phyloP scores from a whole-genome alignment of 768 basidiomycete species.

The Leccinum olivaceopallidum region DNA sequence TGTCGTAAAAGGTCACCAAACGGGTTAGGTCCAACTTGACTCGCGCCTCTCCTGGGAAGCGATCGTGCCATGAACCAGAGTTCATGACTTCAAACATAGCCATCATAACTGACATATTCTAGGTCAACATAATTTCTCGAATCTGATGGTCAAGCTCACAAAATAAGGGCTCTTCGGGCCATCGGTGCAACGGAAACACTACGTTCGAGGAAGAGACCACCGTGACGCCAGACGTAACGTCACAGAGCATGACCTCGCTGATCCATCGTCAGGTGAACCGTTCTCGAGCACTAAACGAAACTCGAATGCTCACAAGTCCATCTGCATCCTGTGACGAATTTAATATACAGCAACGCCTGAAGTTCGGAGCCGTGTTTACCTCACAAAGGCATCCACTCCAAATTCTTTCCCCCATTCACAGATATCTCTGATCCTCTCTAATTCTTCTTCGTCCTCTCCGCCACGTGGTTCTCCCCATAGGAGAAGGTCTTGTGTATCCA shows the following conservation, averaged over 20 bases:
- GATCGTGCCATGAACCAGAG: slow-evolving; percentile 28
- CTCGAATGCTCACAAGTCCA: slow-evolving; percentile 44
- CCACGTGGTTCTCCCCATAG: slow-evolving; percentile 29
- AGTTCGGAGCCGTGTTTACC: slow-evolving; percentile 21
- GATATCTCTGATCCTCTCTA: slow-evolving; percentile 27
- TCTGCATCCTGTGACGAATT: slow-evolving; percentile 43
- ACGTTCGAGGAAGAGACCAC: slow-evolving; percentile 42
- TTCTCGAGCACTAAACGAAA: not conserved
- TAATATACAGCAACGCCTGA: slow-evolving; percentile 11
- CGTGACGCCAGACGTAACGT: slow-evolving; percentile 29
- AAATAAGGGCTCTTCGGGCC: not conserved
- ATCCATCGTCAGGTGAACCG: not conserved
- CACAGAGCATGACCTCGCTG: slow-evolving; percentile 49
- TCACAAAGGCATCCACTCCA: slow-evolving; percentile 38
- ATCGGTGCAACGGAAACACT: not conserved
- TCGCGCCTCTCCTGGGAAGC: slow-evolving; percentile 28
- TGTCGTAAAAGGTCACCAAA: slow-evolving; percentile 31
- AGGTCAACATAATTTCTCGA: not conserved
- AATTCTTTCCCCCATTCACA: slow-evolving; percentile 36
- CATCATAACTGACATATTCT: not conserved
- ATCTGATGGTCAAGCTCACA: slow-evolving; percentile 4
- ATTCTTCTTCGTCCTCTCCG: slow-evolving; percentile 21
- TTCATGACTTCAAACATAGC: slow-evolving; percentile 13
- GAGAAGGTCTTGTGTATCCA: slow-evolving; percentile 40
- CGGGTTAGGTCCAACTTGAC: slow-evolving; percentile 19